Percentiles rank a stretch among this genome's conserved stretches.
phyloP scores from a whole-genome alignment of 2,329 filamentous ascomycete genomes.

The Neofusicoccum umdonicola region DNA sequence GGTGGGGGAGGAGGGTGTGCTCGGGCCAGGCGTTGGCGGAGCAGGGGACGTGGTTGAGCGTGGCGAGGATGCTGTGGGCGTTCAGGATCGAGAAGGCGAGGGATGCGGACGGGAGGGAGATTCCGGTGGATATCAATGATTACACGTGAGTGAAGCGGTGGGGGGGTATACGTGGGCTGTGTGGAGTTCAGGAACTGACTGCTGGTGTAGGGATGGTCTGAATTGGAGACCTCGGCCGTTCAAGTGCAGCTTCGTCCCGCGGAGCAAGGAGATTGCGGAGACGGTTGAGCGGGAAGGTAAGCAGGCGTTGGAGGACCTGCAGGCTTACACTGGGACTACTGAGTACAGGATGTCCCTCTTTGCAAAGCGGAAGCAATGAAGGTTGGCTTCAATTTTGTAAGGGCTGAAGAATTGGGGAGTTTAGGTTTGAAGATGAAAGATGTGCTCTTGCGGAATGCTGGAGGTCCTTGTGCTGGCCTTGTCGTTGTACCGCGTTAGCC shows the following conservation, averaged over 20 bases:
- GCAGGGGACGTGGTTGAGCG: slow-evolving; percentile 59
- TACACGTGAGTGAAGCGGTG: slow-evolving; percentile 45
- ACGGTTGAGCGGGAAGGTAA: slow-evolving; percentile 54
- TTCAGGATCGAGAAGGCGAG: slow-evolving; percentile 50
- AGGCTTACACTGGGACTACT: slow-evolving; percentile 56
- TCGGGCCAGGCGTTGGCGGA: slow-evolving; percentile 60
- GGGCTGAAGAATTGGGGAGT: too few species aligned
- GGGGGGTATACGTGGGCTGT: too few species aligned
- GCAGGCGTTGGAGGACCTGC: slow-evolving; percentile 52
- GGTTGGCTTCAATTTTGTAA: not conserved
- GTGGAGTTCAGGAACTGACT: slow-evolving; percentile 6
- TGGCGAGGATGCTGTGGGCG: slow-evolving; percentile 58
- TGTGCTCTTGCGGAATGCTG: too few species aligned
- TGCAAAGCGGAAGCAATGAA: slow-evolving; percentile 46
- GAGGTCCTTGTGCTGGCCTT: too few species aligned
- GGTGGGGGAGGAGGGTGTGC: slow-evolving; percentile 57
- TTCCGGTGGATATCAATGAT: slow-evolving; percentile 57
- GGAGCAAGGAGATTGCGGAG: slow-evolving; percentile 48
- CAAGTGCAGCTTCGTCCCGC: slow-evolving; percentile 52
- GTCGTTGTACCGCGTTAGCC: too few species aligned
- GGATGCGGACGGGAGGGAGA: slow-evolving; percentile 43
- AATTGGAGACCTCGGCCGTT: slow-evolving; percentile 60
- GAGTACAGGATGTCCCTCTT: slow-evolving; percentile 50
- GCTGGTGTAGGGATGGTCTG: slow-evolving; percentile 49
- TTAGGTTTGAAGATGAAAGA: too few species aligned